Evolutionary conservation across 2,329 filamentous ascomycete genomes (phyloP).

Genomic region (Talaromyces sp.): DNA sequence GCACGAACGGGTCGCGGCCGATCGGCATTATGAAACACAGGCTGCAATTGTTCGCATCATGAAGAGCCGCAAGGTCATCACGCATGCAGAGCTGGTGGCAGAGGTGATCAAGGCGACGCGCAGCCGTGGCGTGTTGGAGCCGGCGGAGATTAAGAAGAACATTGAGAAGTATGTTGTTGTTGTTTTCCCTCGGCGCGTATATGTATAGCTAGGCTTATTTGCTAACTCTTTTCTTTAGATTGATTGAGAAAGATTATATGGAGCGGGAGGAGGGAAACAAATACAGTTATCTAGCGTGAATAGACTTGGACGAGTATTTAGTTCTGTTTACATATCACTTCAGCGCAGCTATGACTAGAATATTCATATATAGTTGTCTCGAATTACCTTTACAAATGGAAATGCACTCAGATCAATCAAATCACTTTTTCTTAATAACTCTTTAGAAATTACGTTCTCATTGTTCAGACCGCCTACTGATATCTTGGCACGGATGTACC

Average conservation of each 20-base stretch:
- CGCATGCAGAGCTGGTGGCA: constrained; percentile 78
- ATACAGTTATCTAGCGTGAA: constrained; percentile 63
- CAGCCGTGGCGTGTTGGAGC: constrained; percentile 78
- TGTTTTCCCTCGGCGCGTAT: not conserved
- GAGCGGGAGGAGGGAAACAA: constrained; percentile 67
- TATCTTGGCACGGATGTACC: too few species aligned
- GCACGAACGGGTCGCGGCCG: constrained; percentile 81
- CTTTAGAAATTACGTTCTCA: too few species aligned
- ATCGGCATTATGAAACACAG: constrained; percentile 93
- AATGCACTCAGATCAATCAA: too few species aligned
- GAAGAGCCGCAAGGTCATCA: constrained; percentile 87
- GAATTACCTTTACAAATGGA: not conserved
- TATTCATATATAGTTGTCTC: not conserved
- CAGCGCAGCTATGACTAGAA: not conserved
- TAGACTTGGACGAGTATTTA: not conserved
- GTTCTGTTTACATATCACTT: not conserved
- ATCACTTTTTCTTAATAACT: too few species aligned
- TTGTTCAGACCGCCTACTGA: too few species aligned
- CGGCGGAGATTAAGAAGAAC: constrained; percentile 88
- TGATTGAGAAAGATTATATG: constrained; percentile 92
- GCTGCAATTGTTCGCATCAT: constrained; percentile 95
- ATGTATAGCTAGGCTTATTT: not conserved
- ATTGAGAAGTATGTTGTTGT: constrained; percentile 73
- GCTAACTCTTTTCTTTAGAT: constrained; percentile 43
- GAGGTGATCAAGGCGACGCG: constrained; percentile 91